These are phyloP conservation scores for Rhinocladiella similis DNA, from an alignment of 2,329 filamentous ascomycete genomes.

Conservation along the genomic window DNA sequence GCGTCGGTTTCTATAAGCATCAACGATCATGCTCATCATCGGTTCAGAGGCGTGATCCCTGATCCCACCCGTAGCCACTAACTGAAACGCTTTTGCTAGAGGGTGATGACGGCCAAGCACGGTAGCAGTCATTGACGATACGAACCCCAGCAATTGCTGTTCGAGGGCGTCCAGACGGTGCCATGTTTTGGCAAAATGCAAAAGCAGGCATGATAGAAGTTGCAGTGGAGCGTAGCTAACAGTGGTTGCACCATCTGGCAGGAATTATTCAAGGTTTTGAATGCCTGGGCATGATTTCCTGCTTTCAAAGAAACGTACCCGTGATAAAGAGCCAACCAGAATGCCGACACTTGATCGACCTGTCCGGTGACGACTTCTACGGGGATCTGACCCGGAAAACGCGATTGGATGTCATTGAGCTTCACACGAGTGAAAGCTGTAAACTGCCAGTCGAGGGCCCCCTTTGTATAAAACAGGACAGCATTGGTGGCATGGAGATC, in stretches of 20 bases:
- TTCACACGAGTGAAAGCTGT: conserved; percentile 17
- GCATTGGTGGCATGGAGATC: conserved; percentile 11
- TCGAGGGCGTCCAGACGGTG: conserved; percentile 13
- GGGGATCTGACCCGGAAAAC: conserved; percentile 15
- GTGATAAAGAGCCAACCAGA: conserved; percentile 19
- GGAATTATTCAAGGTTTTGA: conserved; percentile 13
- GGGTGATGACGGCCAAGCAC: conserved; percentile 14
- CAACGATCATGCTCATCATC: conserved; percentile 20
- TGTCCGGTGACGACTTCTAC: conserved; percentile 14
- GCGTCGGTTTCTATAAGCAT: conserved; percentile 12
- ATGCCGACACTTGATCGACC: conserved; percentile 20
- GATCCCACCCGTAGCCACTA: conserved; percentile 3
- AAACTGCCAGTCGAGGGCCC: conserved; percentile 21
- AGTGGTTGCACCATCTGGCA: conserved; percentile 21
- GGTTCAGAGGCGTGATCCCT: conserved; percentile 13
- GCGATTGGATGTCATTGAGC: conserved; percentile 12
- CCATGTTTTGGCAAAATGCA: conserved; percentile 22
- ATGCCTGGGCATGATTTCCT: conserved; percentile 10
- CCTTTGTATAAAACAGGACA: conserved; percentile 16
- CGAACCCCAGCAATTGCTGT: conserved; percentile 13
- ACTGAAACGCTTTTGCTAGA: conserved; percentile 5
- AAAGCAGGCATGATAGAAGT: conserved; percentile 18
- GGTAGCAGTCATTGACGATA: conserved; percentile 15
- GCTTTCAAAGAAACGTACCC: conserved; percentile 11
- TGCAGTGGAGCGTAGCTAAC: conserved; percentile 17